Percentiles rank a stretch among this genome's conserved stretches.
These are phyloP conservation scores for Vinca minor DNA, from an alignment of 257 asterid species.

Conservation along the genomic window DNA sequence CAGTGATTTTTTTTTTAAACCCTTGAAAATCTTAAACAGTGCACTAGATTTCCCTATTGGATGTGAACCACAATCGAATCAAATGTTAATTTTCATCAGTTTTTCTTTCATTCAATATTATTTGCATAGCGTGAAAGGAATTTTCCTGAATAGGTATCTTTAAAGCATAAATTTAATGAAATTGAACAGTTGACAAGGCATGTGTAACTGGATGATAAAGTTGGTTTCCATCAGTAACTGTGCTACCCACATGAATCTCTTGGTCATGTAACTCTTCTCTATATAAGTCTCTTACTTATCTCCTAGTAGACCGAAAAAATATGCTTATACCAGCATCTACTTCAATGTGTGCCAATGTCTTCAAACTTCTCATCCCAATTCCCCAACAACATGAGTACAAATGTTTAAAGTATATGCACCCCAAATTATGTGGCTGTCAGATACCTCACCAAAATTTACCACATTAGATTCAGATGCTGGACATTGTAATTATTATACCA, in stretches of 20 bases:
- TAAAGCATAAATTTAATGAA: background rate
- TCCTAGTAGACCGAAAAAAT: background rate
- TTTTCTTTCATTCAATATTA: background rate
- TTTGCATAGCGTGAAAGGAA: background rate
- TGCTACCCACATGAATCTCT: background rate
- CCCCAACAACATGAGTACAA: too few relatives aligned
- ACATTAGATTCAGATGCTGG: too few relatives aligned
- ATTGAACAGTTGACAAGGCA: background rate
- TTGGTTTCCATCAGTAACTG: background rate
- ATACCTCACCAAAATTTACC: too few relatives aligned
- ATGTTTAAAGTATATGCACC: background rate
- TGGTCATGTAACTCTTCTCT: too few relatives aligned
- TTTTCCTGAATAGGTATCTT: too few relatives aligned
- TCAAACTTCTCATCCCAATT: too few relatives aligned
- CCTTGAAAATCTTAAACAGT: too few relatives aligned
- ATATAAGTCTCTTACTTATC: background rate
- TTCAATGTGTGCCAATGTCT: background rate
- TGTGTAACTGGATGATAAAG: background rate
- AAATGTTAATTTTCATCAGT: background rate
- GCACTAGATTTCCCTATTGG: background rate
- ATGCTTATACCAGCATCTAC: background rate
- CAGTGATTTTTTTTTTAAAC: too few relatives aligned
- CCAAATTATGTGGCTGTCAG: background rate
- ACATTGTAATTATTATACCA: background rate
- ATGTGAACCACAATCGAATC: background rate